Base-by-base conservation (phyloP, 2,329 filamentous ascomycete species). In the Zopfia rhizophila region DNA sequence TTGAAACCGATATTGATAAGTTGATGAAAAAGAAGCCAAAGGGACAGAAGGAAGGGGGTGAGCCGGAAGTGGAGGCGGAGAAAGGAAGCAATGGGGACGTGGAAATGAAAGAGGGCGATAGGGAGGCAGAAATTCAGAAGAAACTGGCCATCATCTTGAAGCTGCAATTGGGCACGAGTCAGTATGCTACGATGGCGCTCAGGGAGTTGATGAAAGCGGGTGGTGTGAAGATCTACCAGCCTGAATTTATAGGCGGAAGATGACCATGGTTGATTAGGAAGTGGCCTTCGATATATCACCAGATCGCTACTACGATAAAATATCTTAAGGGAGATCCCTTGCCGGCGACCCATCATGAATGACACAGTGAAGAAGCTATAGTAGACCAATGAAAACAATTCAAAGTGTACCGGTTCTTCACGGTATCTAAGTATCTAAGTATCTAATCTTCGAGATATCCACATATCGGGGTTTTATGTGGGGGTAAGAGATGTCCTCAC, bases 141-240 rank as follows among this genome's bases (percentile, higher is more conserved):
- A 87, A 88, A 62, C 75, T 90, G 13, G 89, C 86, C 1, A 79
- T 91, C 0, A 73, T 89, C 18, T 69, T 94, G 58, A 90, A 85
- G 66, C 82, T 95, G 72, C 86, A 90, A 66, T 78, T 95, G 19
- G 88, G 85, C 1, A 85, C 86, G 36, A 91, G 89, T 64, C 88
- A 90, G 63, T 95, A 95, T 73, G 90, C 90, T 0, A 95, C 90
- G 0, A 90, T 95, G 78, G 88, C 89, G 10, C 68, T 95, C 55
- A 77, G 90, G 40, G 90, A 95, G 72, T 72, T 95, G 51, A 91
- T 90, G 78, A 88, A 85, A 63, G 73, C 72, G 29, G 84, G 85
- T 2, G 86, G 84, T 10, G 76, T 85, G 4, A 77, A 77, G 61
- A 78, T 79, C 6, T 88, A 81, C 59, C 83, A 84, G 69, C 82